These are phyloP conservation scores for Iberis pinnata DNA, from an alignment of 345 rosid genomes.

Conservation along the genomic window DNA sequence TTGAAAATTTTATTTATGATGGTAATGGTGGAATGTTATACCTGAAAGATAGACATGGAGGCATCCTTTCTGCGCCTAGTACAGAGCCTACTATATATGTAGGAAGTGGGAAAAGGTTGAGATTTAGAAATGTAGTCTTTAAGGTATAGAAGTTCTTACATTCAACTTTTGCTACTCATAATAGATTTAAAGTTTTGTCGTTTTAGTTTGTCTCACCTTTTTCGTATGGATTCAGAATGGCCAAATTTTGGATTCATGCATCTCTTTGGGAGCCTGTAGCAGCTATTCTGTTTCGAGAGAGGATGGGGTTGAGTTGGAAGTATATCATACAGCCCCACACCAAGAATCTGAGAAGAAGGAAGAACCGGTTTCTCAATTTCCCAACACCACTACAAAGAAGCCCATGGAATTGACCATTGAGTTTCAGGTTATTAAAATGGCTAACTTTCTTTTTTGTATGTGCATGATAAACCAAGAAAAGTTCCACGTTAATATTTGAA, in stretches of 20 bases:
- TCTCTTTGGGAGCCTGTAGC: conserved; percentile 70
- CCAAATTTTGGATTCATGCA: conserved; percentile 78
- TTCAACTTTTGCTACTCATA: not conserved
- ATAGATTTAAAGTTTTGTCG: conserved; percentile 5
- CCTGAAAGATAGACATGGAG: conserved; percentile 66
- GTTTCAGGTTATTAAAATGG: conserved; percentile 54
- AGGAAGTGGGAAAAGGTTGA: conserved; percentile 70
- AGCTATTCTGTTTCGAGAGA: conserved; percentile 60
- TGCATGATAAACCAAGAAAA: conserved; percentile 6
- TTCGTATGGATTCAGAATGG: conserved; percentile 53
- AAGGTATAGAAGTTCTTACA: conserved; percentile 44
- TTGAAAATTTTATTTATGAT: conserved; percentile 69
- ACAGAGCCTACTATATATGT: conserved; percentile 66
- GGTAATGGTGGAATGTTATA: conserved; percentile 76
- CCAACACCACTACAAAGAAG: conserved; percentile 38
- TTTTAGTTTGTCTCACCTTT: conserved; percentile 14
- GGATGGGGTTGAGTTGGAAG: conserved; percentile 62
- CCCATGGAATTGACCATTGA: conserved; percentile 61
- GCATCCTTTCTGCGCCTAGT: conserved; percentile 54
- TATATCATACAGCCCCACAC: conserved; percentile 37
- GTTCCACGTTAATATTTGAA: conserved; percentile 15
- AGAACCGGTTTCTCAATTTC: conserved; percentile 33
- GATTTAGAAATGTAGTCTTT: conserved; percentile 72
- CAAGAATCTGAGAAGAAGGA: conserved; percentile 35
- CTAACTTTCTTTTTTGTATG: conserved; percentile 12